Conservation (phyloP, 1,139 yeast species). For the Geotrichum histeridarum region DNA sequence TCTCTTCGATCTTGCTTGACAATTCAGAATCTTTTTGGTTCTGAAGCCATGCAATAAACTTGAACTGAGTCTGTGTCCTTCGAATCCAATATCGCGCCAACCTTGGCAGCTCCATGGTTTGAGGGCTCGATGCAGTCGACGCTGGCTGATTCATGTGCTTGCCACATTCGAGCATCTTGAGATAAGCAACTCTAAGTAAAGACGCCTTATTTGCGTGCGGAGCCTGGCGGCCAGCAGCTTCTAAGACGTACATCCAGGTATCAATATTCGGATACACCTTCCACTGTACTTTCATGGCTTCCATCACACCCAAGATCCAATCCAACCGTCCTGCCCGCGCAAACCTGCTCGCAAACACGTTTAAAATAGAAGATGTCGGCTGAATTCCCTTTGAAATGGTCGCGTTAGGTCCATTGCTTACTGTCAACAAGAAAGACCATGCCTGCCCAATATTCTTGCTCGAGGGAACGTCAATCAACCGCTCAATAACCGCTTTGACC, state of each 20-base stretch:
- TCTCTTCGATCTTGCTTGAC: background rate
- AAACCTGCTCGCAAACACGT: constrained; percentile 24
- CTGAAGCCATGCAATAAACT: constrained; percentile 7
- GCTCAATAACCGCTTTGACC: constrained; percentile 19
- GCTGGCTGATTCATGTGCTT: background rate
- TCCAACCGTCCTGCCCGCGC: constrained; percentile 26
- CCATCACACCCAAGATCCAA: constrained; percentile 28
- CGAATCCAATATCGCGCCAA: constrained; percentile 16
- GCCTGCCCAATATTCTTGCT: constrained; percentile 17
- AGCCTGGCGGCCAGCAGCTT: constrained; percentile 24
- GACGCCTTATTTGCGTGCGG: constrained; percentile 22
- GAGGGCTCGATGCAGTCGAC: background rate
- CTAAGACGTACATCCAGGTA: constrained; percentile 25
- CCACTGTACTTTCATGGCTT: constrained; percentile 23
- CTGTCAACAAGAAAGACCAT: constrained; percentile 13
- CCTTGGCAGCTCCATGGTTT: constrained; percentile 1
- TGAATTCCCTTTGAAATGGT: constrained; percentile 18
- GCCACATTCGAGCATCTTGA: constrained; percentile 11
- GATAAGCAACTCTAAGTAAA: constrained; percentile 21
- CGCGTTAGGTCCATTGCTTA: constrained; percentile 22
- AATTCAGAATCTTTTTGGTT: background rate
- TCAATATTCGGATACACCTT: constrained; percentile 20
- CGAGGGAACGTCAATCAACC: constrained; percentile 18
- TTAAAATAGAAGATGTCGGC: constrained; percentile 25
- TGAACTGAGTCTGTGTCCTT: constrained; percentile 13